Base-by-base conservation (phyloP, 2,329 filamentous ascomycete species). In the Plenodomus tracheiphilus region DNA sequence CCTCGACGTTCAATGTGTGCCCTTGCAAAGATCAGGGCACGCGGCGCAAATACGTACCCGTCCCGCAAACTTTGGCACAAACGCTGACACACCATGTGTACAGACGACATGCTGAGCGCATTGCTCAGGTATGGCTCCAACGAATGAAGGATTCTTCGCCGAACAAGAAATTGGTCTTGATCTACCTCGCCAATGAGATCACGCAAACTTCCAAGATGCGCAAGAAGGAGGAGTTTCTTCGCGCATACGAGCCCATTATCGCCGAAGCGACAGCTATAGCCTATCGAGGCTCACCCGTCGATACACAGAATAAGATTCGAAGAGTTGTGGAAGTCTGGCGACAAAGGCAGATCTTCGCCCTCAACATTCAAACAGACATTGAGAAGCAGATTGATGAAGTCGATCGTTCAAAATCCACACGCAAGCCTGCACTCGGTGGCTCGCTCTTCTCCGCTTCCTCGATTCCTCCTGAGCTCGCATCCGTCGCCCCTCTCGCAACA, bases 151-250 rank as follows among this genome's bases (percentile, higher is more conserved):
- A 97, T 61, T 91, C 91, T 1, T 85, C 88, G 6, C 87, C 89
- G 52, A 84, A 87, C 51, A 97, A 96, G 74, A 85, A 91, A 62
- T 79, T 99, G 51, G 96, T 91, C 64, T 79, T 97, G 56, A 84
- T 99, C 56, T 99, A 99, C 72, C 86, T 99, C 47, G 92, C 92
- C 56, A 99, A 99, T 73, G 94, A 99, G 79, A 92, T 99, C 49
- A 89, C 91, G 18, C 94, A 99, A 70, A 94, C 97, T 69, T 96
- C 92, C 19, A 96, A 95, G 74, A 93, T 90, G 40, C 87, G 93
- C 30, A 86, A 88, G 55, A 97, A 96, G 74, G 86, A 92, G 44
- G 94, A 99, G 63, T 99, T 99, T 62, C 82, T 97, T 13, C 82
- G 88, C 53, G 93, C 94, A 7, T 97, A 96, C 73, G 88, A 93